Base-by-base conservation (phyloP, 768 basidiomycete species). In the Lactarius psammicola region DNA sequence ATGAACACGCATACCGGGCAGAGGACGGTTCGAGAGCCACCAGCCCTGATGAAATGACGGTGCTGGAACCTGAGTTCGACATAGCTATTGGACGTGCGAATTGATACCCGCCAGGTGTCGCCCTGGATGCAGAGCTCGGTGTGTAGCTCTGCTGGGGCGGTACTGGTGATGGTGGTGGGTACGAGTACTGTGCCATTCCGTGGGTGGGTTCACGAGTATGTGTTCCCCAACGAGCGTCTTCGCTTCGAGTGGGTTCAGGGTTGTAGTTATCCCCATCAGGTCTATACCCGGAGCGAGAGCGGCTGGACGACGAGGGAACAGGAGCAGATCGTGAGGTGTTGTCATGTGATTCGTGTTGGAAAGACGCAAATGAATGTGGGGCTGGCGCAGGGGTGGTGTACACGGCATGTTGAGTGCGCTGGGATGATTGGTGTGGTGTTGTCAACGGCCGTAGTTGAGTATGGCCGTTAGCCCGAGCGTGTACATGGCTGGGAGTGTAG, bases 1-100 rank as follows among this genome's bases (percentile, higher is more conserved):
- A 90, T 36, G 74, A 77, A 72, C 90, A 93, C 70, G 90, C 89
- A 72, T 92, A 92, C 75, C 87, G 89, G 62, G 81, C 75, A 60
- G 82, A 76, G 55, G 79, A 62, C 65, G 64, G 63, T 30, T 69
- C 59, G 26, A 61, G 40, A 20, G 40, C 49, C n/a, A 69, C 68
- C 42, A 68, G 4, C 20, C 58, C 62, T 9, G 64, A 57, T 15
- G 68, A 30, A 4, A 57, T 56, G 33, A 54, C 42, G 30, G 42
- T 38, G 33, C 56, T 33, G 42, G 64, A 53, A 18, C 31, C 23
- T 13, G 64, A 59, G 42, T 28, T 54, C 9, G 55, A 60, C 13
- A 56, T 53, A 9, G 53, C 44, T 13, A 69, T 60, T n/a, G 57
- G 54, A 7, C 60, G 68, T 20, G 58, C 33, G 28, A 63, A 69